Evolutionary conservation across 495 filamentous ascomycete genomes (phyloP).

Genomic region (Aspergillus olivimuriae): DNA sequence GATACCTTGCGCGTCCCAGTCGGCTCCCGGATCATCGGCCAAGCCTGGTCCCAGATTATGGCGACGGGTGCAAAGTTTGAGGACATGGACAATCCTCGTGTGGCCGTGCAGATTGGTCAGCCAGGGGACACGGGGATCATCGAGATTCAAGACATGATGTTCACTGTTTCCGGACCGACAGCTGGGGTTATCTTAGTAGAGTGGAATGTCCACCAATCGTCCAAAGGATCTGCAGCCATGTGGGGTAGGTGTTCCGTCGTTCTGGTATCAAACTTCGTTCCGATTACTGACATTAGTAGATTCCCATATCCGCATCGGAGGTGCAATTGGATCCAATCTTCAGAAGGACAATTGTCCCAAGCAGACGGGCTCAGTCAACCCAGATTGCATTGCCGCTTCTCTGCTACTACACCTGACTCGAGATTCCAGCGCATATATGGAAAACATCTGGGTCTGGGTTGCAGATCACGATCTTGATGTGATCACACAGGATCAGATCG

Average conservation of each 20-base stretch:
- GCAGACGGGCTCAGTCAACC: constrained; percentile 32
- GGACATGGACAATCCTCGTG: constrained; percentile 54
- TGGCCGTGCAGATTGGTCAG: constrained; percentile 66
- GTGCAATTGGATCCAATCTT: neutral
- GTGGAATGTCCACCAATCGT: constrained; percentile 66
- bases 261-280: neutral
- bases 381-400: constrained; percentile 47
- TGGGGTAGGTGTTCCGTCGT: constrained; percentile 44
- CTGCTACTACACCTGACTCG: constrained; percentile 51
- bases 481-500: constrained; percentile 43
- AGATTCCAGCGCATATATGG: constrained; percentile 40
- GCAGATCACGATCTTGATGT: constrained; percentile 62
- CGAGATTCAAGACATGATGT: constrained; percentile 76
- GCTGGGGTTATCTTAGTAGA: constrained; percentile 79
- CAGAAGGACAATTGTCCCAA: constrained; percentile 45
- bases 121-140: constrained; percentile 66
- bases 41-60: constrained; percentile 74
- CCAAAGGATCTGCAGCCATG: constrained; percentile 61
- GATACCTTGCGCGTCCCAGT: constrained; percentile 67
- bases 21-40: constrained; percentile 66
- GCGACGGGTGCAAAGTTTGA: constrained; percentile 59
- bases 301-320: neutral
- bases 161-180: constrained; percentile 60
- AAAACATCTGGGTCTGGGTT: constrained; percentile 39
- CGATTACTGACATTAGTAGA: neutral